Percentiles rank a stretch among this genome's conserved stretches.
These are phyloP conservation scores for Phanerochaete carnosa DNA, from an alignment of 768 basidiomycete species.

Conservation along the genomic window DNA sequence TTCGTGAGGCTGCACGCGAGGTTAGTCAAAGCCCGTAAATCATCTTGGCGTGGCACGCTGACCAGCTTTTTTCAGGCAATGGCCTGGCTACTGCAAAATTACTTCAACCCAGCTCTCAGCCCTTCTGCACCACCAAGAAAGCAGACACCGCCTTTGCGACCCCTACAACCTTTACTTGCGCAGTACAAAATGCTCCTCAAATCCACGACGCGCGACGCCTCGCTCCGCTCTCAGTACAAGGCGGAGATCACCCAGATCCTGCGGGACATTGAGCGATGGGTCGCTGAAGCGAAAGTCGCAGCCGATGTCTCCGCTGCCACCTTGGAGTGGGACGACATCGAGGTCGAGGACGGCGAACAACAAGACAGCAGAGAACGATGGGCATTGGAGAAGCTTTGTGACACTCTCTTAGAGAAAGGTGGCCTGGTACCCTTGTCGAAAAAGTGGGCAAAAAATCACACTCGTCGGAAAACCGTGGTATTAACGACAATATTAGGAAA, in stretches of 20 bases:
- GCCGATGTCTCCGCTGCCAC: conserved; percentile 46
- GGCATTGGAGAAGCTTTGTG: conserved; percentile 67
- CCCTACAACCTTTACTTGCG: conserved; percentile 65
- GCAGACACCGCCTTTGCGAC: conserved; percentile 36
- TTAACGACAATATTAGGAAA: conserved; percentile 31
- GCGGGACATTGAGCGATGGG: conserved; percentile 74
- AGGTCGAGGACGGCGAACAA: conserved; percentile 29
- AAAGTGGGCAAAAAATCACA: conserved; percentile 49
- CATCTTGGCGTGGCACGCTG: neutral
- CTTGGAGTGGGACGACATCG: conserved; percentile 42
- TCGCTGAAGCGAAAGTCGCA: conserved; percentile 67
- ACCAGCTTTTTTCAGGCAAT: conserved; percentile 51
- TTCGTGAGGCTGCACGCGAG: conserved; percentile 76
- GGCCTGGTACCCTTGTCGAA: conserved; percentile 79
- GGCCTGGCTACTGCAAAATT: conserved; percentile 79
- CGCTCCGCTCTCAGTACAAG: conserved; percentile 49
- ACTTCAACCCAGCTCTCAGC: conserved; percentile 76
- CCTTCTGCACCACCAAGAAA: conserved; percentile 41
- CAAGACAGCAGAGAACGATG: conserved; percentile 57
- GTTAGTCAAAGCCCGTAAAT: conserved; percentile 30
- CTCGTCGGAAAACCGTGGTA: neutral
- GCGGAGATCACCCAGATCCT: conserved; percentile 46
- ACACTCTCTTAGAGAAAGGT: conserved; percentile 65
- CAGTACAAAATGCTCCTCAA: conserved; percentile 73
- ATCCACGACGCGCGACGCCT: conserved; percentile 58